phyloP scores from a whole-genome alignment of 192 early-diverging fungal genomes.

The Gamsiella multidivaricata region DNA sequence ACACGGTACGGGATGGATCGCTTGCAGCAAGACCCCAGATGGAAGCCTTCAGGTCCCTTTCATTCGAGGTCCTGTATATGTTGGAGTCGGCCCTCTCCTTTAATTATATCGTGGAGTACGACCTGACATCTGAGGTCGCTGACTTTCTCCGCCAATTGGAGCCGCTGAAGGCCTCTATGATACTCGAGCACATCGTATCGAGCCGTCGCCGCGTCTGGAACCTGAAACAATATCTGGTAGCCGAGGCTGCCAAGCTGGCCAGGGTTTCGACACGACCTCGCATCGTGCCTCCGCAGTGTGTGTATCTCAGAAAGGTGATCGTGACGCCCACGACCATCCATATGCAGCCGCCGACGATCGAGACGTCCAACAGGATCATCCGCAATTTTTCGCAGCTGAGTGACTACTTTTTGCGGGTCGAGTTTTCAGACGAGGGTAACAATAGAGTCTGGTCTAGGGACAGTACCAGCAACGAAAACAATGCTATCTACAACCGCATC shows the following conservation, averaged over 20 bases:
- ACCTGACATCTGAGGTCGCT: slow-evolving; percentile 54
- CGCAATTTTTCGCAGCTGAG: slow-evolving; percentile 62
- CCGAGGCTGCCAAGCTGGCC: slow-evolving; percentile 22
- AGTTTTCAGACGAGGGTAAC: slow-evolving; percentile 73
- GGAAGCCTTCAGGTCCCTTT: slow-evolving; percentile 2
- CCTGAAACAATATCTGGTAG: slow-evolving; percentile 32
- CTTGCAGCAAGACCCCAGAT: slow-evolving; percentile 12
- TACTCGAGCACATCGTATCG: slow-evolving; percentile 47
- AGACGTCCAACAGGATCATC: slow-evolving; percentile 80
- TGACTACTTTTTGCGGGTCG: slow-evolving; percentile 76
- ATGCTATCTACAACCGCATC: slow-evolving; percentile 65
- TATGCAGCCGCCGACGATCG: slow-evolving; percentile 70
- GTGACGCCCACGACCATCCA: slow-evolving; percentile 77
- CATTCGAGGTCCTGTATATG: slow-evolving; percentile 60
- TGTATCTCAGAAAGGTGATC: slow-evolving; percentile 64
- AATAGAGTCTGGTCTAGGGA: slow-evolving; percentile 47
- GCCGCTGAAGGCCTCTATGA: slow-evolving; percentile 32
- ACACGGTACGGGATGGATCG: not conserved
- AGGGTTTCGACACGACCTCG: slow-evolving; percentile 20
- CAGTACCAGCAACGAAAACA: slow-evolving; percentile 19
- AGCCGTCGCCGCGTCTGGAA: slow-evolving; percentile 55
- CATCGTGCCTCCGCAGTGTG: slow-evolving; percentile 58
- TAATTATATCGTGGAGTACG: slow-evolving; percentile 57
- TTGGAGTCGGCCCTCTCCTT: slow-evolving; percentile 56
- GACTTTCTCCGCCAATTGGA: slow-evolving; percentile 23